Evolutionary conservation across 257 asterid species (phyloP).

Genomic region (Parsonsia alboflavescens): DNA sequence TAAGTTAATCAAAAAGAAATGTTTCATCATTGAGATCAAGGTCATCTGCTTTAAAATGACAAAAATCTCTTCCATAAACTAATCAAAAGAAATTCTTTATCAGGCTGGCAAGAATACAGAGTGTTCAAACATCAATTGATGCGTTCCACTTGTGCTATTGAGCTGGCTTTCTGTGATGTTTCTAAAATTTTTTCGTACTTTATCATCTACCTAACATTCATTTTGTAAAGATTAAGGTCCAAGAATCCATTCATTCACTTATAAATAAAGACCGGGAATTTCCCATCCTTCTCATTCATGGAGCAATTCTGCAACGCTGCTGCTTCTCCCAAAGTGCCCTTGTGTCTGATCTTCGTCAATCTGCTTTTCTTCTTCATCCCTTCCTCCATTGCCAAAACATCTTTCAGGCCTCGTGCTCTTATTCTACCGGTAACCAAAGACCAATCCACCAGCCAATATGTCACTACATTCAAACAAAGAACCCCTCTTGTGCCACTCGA

Average conservation of each 20-base stretch:
- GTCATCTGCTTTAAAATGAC: too few species aligned
- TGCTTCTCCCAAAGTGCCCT: background rate
- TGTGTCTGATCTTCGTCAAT: background rate
- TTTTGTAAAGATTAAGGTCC: background rate
- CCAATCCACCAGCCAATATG: background rate
- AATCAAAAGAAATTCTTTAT: too few species aligned
- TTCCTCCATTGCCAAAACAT: constrained; percentile 8
- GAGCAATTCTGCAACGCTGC: too few species aligned
- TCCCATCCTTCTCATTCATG: background rate
- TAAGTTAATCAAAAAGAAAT: too few species aligned
- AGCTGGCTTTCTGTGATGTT: too few species aligned
- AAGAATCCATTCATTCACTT: background rate
- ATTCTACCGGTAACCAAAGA: background rate
- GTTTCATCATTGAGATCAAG: too few species aligned
- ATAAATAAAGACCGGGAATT: background rate
- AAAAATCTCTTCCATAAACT: too few species aligned
- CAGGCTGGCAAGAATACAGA: too few species aligned
- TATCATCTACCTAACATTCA: too few species aligned
- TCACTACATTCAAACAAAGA: constrained; percentile 6
- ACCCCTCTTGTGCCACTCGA: constrained; percentile 41
- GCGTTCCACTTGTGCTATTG: too few species aligned
- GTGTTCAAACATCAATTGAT: too few species aligned
- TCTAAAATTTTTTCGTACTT: too few species aligned
- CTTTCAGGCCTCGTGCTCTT: constrained; percentile 3
- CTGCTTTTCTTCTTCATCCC: background rate